Conservation (phyloP, 179 eudicot species). For the Beta lomatogona region DNA sequence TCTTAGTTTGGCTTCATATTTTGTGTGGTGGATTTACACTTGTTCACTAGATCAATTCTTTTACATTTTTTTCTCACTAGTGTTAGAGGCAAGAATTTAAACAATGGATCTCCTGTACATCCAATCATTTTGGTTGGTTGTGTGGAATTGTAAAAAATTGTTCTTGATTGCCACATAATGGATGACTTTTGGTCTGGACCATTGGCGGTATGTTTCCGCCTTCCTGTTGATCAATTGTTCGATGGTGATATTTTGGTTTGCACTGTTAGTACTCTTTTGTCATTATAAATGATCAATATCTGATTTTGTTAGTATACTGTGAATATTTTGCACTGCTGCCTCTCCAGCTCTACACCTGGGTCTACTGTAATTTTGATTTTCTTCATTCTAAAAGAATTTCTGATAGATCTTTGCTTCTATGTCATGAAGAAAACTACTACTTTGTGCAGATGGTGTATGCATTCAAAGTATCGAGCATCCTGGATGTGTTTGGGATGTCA, state of each 20-base stretch:
- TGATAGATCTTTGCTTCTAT: background rate
- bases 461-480: conserved; percentile 96
- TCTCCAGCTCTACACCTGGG: background rate
- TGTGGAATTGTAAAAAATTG: background rate
- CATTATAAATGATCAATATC: background rate
- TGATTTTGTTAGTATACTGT: background rate
- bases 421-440: conserved; percentile 8
- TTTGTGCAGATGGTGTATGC: conserved; percentile 79
- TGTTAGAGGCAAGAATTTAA: background rate
- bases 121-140: background rate
- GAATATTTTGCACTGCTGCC: conserved; percentile 3
- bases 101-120: background rate
- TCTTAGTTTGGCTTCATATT: background rate
- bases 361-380: background rate
- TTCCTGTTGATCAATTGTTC: background rate
- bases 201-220: background rate
- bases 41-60: background rate
- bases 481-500: conserved; percentile 98
- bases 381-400: background rate
- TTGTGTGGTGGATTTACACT: background rate
- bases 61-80: background rate
- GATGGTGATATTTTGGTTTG: background rate
- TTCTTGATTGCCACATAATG: background rate
- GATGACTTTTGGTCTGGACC: background rate
- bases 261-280: background rate